A percentile compares a stretch with the other conserved stretches of the same genome.
Evolutionary conservation across 208 protist genomes (phyloP).

Genomic region (Chromosphaera perkinsii): DNA sequence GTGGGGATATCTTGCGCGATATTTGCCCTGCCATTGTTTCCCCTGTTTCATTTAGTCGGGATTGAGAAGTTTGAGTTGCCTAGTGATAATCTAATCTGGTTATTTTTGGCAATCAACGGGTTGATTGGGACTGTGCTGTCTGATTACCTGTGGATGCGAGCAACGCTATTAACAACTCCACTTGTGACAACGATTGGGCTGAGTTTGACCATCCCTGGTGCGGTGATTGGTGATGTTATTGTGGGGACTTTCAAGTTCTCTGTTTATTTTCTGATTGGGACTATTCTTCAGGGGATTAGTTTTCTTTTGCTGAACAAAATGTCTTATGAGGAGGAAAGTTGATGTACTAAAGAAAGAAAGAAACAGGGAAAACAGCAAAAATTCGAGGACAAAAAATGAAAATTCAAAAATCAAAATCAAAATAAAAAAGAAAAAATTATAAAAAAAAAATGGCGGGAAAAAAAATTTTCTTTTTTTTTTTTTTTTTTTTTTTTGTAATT

Average conservation of each 20-base stretch:
- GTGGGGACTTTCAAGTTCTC: neutral
- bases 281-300: too few relatives aligned
- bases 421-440: too few relatives aligned
- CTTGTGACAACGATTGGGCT: slow-evolving; percentile 33
- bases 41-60: slow-evolving; percentile 23
- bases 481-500: too few relatives aligned
- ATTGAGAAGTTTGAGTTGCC: slow-evolving; percentile 28
- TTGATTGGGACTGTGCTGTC: slow-evolving; percentile 34
- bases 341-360: too few relatives aligned
- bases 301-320: too few relatives aligned
- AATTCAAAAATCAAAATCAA: too few relatives aligned
- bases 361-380: too few relatives aligned
- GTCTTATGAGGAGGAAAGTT: too few relatives aligned
- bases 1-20: neutral
- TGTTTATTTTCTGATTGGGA: slow-evolving; percentile 13
- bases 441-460: too few relatives aligned
- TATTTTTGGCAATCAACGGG: slow-evolving; percentile 28
- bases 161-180: slow-evolving; percentile 27
- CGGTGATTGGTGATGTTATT: slow-evolving; percentile 26
- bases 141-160: slow-evolving; percentile 35
- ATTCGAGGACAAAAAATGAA: too few relatives aligned
- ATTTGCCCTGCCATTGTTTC: slow-evolving; percentile 16
- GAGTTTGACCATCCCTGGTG: slow-evolving; percentile 34
- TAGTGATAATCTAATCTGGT: neutral
- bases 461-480: too few relatives aligned